Conservation (phyloP, 2,329 filamentous ascomycete species). For the Tricladium varicosporioides region DNA sequence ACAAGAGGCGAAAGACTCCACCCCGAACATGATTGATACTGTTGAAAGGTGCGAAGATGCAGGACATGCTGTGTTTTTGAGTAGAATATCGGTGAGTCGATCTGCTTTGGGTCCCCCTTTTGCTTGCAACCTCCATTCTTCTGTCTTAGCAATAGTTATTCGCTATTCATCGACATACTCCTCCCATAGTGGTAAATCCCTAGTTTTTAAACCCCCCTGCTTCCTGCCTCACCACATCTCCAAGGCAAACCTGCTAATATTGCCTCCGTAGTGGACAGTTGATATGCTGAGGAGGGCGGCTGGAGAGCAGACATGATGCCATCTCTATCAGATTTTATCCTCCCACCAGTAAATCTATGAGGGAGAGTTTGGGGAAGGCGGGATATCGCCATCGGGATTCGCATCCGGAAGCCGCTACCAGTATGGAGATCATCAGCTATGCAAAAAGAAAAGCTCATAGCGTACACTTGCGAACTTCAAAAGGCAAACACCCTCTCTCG, state of each 20-base stretch:
- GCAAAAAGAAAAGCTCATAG: no score
- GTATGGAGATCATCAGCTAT: no score
- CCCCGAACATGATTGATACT: slow-evolving; percentile 14
- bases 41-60: slow-evolving; percentile 16
- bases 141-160: no score
- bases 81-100: slow-evolving; percentile 11
- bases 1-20: slow-evolving; percentile 10
- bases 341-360: no score
- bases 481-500: no score
- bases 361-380: no score
- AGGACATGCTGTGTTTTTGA: slow-evolving; percentile 20
- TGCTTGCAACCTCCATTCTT: neutral
- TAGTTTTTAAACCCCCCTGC: no score
- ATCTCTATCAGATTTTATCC: neutral
- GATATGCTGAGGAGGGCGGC: slow-evolving; percentile 10
- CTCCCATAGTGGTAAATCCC: neutral
- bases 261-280: slow-evolving; percentile 8
- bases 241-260: no score
- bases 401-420: no score
- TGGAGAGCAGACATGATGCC: slow-evolving; percentile 3
- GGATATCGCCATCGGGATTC: no score
- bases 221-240: no score
- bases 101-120: neutral
- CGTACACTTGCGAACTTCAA: no score
- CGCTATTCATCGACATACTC: neutral